Evolutionary conservation across 805 yeast genomes (phyloP), one percentile per base, ranked within the genome.

Genomic region (Candida coquimbonensis): DNA sequence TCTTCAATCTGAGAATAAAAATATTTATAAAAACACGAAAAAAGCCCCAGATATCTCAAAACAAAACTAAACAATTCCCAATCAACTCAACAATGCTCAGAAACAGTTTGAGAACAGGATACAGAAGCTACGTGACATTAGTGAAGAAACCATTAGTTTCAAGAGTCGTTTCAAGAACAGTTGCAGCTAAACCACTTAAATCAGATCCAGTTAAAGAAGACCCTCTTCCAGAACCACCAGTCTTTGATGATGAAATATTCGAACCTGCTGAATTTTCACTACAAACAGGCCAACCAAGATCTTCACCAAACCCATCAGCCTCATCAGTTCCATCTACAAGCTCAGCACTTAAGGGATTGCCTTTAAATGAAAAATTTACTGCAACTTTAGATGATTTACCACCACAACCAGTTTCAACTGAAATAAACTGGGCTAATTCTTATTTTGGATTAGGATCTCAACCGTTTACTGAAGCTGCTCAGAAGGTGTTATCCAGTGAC

Each of bases 391-490:
- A 56, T 33, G 62, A 58, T 40, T 34, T 33, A 14, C 61, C 61
- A 27, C n/a, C 31, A 16, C 34, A 50, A 9, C 48, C 49, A 14
- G 43, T 44, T 9, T 29, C 53, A 17, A 47, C 49, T 31, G 60
- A 60, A 33, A 59, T 68, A 32, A 80, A 91, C 63, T 93, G 98
- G 98, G 74, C 90, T 12, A 81, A 77, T 25, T 86, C 96, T 2
- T 93, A 83, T 69, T 83, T 78, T 54, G 98, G 98, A 0, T 68
- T 93, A 32, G 96, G 96, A 7, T 67, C 78, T 4, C 77, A 73
- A n/a, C 83, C 96, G 1, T 91, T 93, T 57, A 66, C 80, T 5
- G 70, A 70, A 14, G 77, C 78, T 36, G 72, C 81, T 0, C 80
- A 78, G 45, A 75, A 76, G 25, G 70, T 78, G n/a, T 67, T 93